A percentile compares a stretch with the other conserved stretches of the same genome.
phyloP scores from a whole-genome alignment of 2,329 filamentous ascomycete species.

The Torrubiellomyces zombiae region DNA sequence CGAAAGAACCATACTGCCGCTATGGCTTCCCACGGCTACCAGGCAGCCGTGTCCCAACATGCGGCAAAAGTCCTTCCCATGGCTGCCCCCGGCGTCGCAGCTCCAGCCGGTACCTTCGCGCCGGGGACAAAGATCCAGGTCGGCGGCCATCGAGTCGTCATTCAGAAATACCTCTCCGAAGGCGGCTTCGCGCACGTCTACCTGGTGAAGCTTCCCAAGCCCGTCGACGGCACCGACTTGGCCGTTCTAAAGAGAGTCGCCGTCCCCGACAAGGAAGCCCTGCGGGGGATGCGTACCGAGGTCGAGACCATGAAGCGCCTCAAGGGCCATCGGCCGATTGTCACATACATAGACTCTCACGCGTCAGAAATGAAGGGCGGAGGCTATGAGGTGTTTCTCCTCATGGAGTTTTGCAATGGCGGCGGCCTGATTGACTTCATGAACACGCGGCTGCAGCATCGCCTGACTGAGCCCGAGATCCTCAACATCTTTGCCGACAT shows the following conservation, averaged over 20 bases:
- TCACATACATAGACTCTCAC: conserved; percentile 97
- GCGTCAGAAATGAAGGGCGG: conserved; percentile 84
- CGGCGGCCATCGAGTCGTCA: conserved; percentile 77
- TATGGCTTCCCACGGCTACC: conserved; percentile 22
- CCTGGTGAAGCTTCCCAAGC: conserved; percentile 69
- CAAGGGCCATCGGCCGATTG: conserved; percentile 89
- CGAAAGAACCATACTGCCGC: conserved; percentile 2
- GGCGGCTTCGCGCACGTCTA: conserved; percentile 98
- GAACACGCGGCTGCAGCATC: conserved; percentile 94
- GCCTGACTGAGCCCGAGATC: conserved; percentile 93
- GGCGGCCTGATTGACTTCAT: conserved; percentile 98
- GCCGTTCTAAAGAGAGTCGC: conserved; percentile 90
- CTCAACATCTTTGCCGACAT: conserved; percentile 93
- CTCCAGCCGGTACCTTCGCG: conserved; percentile 72
- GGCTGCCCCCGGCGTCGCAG: conserved; percentile 21
- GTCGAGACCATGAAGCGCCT: conserved; percentile 99
- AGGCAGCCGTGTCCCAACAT: too few relatives aligned
- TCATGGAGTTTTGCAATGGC: conserved; percentile 95
- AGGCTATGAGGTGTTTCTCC: conserved; percentile 91
- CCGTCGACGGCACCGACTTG: conserved; percentile 60
- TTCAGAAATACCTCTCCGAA: conserved; percentile 95
- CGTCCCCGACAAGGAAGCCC: conserved; percentile 84
- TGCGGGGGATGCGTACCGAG: conserved; percentile 93
- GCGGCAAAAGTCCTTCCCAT: too few relatives aligned
- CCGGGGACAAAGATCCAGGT: conserved; percentile 95